These are phyloP conservation scores for Trichoderma lentiforme DNA, from an alignment of 2,329 filamentous ascomycete genomes.

Conservation along the genomic window DNA sequence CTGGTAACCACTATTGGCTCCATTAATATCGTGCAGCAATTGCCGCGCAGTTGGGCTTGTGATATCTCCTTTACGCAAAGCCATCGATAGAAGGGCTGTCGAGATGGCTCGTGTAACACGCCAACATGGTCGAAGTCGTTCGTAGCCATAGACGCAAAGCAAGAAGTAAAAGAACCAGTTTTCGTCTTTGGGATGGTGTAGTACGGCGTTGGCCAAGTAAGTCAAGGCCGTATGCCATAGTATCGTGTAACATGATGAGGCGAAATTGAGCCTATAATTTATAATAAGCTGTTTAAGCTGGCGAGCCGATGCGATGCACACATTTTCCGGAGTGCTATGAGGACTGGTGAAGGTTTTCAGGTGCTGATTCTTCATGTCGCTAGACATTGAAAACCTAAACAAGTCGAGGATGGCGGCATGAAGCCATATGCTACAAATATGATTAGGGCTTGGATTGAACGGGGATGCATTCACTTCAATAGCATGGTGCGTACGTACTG, in stretches of 20 bases:
- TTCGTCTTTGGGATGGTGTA: constrained; percentile 29
- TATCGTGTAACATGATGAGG: not conserved
- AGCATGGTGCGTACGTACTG: not conserved
- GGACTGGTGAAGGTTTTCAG: too few relatives aligned
- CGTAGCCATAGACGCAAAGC: constrained; percentile 39
- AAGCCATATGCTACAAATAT: too few relatives aligned
- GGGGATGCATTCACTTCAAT: not conserved
- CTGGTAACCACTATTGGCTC: constrained; percentile 7
- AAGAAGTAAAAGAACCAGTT: constrained; percentile 37
- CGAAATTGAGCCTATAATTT: not conserved
- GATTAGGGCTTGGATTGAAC: not conserved
- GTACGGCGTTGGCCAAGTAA: constrained; percentile 32
- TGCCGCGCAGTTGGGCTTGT: constrained; percentile 27
- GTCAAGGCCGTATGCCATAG: not conserved
- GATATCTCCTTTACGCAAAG: constrained; percentile 33
- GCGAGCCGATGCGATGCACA: too few relatives aligned
- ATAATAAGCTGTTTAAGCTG: too few relatives aligned
- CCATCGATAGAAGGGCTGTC: constrained; percentile 36
- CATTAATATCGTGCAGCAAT: constrained; percentile 28
- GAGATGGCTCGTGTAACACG: constrained; percentile 36
- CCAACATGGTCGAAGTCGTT: constrained; percentile 33
- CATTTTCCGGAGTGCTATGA: too few relatives aligned
- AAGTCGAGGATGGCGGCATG: too few relatives aligned
- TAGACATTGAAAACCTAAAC: too few relatives aligned
- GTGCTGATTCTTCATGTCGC: too few relatives aligned